A percentile compares a stretch with the other conserved stretches of the same genome.
These are phyloP conservation scores for Hygrophoropsis aurantiaca DNA, from an alignment of 768 basidiomycete species.

Conservation along the genomic window DNA sequence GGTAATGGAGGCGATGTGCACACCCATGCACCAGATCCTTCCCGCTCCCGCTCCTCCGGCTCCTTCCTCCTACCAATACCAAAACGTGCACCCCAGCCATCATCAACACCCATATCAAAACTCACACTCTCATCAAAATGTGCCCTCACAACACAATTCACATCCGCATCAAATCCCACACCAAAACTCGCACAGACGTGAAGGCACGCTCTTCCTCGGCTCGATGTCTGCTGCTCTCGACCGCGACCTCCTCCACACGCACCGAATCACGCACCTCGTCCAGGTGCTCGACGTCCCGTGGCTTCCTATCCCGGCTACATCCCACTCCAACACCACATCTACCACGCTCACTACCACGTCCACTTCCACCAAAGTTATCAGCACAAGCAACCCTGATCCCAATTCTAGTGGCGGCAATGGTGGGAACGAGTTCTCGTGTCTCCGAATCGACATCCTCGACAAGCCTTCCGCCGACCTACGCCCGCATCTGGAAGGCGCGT, in stretches of 20 bases:
- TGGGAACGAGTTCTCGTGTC: conserved; percentile 50
- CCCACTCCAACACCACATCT: too few relatives aligned
- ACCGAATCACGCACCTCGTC: conserved; percentile 59
- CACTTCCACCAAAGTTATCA: too few relatives aligned
- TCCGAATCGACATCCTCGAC: conserved; percentile 71
- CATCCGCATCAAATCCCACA: conserved; percentile 7
- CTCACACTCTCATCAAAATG: conserved; percentile 18
- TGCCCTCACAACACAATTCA: conserved; percentile 18
- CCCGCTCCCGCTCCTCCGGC: conserved; percentile 33
- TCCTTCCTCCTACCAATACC: conserved; percentile 14
- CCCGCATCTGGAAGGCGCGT: conserved; percentile 68
- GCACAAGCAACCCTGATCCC: conserved; percentile 6
- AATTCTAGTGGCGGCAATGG: too few relatives aligned
- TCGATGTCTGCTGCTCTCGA: conserved; percentile 64
- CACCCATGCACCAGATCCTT: conserved; percentile 78
- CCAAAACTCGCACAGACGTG: too few relatives aligned
- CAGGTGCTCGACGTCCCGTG: conserved; percentile 69
- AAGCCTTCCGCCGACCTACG: conserved; percentile 58
- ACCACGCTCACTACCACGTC: conserved; percentile 6
- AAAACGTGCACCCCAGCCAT: too few relatives aligned
- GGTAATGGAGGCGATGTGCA: conserved; percentile 83
- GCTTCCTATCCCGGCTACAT: conserved; percentile 47
- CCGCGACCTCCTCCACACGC: conserved; percentile 44
- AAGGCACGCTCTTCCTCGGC: conserved; percentile 69
- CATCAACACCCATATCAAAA: conserved; percentile 19